These are phyloP conservation scores for Leccinum huronense DNA, from an alignment of 1,284 basidiomycete species.

Conservation along the genomic window DNA sequence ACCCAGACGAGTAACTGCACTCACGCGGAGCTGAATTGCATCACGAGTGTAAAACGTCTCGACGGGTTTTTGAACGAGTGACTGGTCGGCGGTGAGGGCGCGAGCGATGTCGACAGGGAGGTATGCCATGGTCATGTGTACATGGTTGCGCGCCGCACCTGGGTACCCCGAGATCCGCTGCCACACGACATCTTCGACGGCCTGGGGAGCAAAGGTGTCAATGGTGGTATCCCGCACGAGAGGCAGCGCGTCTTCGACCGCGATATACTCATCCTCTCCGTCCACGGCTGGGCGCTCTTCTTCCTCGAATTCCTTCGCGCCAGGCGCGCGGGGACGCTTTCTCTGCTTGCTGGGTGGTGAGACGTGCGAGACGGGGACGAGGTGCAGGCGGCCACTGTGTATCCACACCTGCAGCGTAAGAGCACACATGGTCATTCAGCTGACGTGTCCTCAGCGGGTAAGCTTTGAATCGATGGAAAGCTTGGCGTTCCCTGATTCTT, in stretches of 20 bases:
- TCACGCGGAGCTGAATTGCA: conserved; percentile 80
- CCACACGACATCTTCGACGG: conserved; percentile 66
- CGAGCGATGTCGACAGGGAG: conserved; percentile 78
- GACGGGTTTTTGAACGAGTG: conserved; percentile 80
- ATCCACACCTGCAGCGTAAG: conserved; percentile 79
- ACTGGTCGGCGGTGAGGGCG: conserved; percentile 62
- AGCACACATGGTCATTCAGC: conserved; percentile 31
- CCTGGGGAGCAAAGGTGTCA: conserved; percentile 57
- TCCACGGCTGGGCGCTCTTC: conserved; percentile 43
- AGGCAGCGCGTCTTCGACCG: conserved; percentile 62
- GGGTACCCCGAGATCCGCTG: conserved; percentile 76
- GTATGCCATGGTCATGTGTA: conserved; percentile 79
- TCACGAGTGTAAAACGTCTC: conserved; percentile 94
- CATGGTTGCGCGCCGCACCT: conserved; percentile 61
- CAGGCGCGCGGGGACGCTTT: conserved; percentile 44
- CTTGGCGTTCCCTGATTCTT: neutral
- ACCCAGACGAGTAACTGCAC: conserved; percentile 26
- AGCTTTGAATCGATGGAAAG: neutral
- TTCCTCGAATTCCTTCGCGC: conserved; percentile 47
- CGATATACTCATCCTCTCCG: conserved; percentile 56
- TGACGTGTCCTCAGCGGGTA: conserved; percentile 19
- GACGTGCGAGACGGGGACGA: conserved; percentile 75
- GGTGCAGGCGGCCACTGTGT: conserved; percentile 75
- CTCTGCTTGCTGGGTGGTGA: conserved; percentile 63
- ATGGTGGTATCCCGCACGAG: conserved; percentile 55